phyloP scores from a whole-genome alignment of 164 flowering plant species.

The Platanus orientalis region DNA sequence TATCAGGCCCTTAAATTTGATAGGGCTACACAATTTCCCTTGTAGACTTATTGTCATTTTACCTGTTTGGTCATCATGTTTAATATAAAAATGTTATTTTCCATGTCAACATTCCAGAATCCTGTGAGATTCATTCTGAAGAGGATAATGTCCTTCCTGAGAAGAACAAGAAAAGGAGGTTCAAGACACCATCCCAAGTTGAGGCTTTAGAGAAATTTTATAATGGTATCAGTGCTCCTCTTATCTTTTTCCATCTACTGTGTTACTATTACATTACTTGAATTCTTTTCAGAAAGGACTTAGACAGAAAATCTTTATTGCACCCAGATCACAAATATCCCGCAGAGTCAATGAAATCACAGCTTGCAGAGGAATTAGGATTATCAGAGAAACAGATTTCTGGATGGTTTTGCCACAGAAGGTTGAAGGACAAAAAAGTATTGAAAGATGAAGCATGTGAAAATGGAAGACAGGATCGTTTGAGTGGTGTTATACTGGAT shows the following conservation, averaged over 20 bases:
- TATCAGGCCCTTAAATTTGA: too few species aligned
- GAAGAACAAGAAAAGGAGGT: conserved; percentile 54
- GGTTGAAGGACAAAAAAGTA: conserved; percentile 87
- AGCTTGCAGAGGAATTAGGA: conserved; percentile 58
- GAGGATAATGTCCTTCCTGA: conserved; percentile 49
- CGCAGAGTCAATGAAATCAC: conserved; percentile 53
- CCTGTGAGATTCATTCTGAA: conserved; percentile 43
- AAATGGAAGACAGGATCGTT: conserved; percentile 66
- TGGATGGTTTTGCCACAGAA: conserved; percentile 95
- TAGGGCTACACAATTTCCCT: too few species aligned
- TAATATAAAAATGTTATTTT: neutral
- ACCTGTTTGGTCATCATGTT: neutral
- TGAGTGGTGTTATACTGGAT: conserved; percentile 75
- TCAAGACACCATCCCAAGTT: conserved; percentile 75
- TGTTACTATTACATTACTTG: neutral
- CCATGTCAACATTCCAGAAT: conserved; percentile 25
- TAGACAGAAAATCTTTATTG: neutral
- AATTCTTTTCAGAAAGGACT: conserved; percentile 1
- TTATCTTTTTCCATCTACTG: conserved; percentile 3
- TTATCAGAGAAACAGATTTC: conserved; percentile 89
- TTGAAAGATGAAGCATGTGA: conserved; percentile 39
- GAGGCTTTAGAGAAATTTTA: conserved; percentile 73
- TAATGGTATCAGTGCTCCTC: conserved; percentile 40
- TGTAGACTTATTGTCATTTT: too few species aligned
- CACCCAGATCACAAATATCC: conserved; percentile 84